Evolutionary conservation across 2,329 filamentous ascomycete genomes (phyloP).

Genomic region (Pochonia chlamydosporia): DNA sequence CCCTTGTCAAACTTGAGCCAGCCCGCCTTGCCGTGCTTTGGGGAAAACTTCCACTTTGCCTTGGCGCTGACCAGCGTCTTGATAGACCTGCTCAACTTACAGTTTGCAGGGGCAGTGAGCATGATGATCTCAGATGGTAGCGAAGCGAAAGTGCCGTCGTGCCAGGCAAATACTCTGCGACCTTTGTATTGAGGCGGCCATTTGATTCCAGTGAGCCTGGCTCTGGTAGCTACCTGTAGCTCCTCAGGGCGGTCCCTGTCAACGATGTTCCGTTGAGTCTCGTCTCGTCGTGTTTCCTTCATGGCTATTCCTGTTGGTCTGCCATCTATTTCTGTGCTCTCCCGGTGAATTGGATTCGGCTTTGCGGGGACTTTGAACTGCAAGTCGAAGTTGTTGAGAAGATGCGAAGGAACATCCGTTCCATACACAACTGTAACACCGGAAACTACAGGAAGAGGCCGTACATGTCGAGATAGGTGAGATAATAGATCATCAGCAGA

Average conservation of each 20-base stretch:
- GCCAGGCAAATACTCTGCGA: constrained; percentile 51
- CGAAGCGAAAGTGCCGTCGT: constrained; percentile 45
- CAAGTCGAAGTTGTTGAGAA: constrained; percentile 47
- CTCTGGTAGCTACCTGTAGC: constrained; percentile 41
- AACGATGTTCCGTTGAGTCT: constrained; percentile 37
- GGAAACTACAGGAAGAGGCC: constrained; percentile 42
- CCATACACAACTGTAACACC: constrained; percentile 44
- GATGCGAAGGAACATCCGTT: constrained; percentile 29
- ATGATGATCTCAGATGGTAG: constrained; percentile 43
- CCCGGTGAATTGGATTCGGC: constrained; percentile 34
- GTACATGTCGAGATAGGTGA: constrained; percentile 48
- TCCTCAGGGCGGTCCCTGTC: constrained; percentile 33
- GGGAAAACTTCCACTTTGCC: constrained; percentile 48
- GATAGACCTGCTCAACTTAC: constrained; percentile 39
- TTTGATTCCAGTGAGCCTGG: constrained; percentile 42
- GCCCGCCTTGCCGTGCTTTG: constrained; percentile 35
- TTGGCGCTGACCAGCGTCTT: constrained; percentile 41
- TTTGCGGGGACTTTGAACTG: constrained; percentile 37
- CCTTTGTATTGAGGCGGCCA: constrained; percentile 47
- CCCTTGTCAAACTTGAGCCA: constrained; percentile 60
- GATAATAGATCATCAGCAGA: constrained; percentile 44
- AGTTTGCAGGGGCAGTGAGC: constrained; percentile 39
- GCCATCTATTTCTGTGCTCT: constrained; percentile 30
- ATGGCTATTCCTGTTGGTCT: constrained; percentile 40
- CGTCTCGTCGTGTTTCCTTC: constrained; percentile 40